phyloP scores from a whole-genome alignment of 306 rosid genomes.

The Dryas drummondii region DNA sequence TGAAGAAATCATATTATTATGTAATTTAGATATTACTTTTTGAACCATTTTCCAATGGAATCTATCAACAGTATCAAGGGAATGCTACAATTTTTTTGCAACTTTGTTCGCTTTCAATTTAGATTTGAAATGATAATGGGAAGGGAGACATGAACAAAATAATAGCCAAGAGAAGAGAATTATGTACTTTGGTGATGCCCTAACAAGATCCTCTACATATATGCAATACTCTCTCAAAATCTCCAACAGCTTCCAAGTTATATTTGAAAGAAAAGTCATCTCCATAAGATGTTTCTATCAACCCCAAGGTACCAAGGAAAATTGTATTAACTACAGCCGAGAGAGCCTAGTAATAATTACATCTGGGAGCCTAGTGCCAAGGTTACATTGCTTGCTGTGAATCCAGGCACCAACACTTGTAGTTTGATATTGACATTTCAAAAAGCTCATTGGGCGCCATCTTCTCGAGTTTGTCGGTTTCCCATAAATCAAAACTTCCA shows the following conservation, averaged over 20 bases:
- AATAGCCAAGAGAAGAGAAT: neutral
- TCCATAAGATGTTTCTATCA: neutral
- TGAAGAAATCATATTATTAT: too few species aligned
- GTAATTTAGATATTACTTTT: too few species aligned
- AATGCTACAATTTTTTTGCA: neutral
- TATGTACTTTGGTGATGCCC: neutral
- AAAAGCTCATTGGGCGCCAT: conserved; percentile 62
- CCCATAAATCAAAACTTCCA: conserved; percentile 32
- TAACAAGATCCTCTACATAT: neutral
- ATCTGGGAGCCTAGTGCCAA: neutral
- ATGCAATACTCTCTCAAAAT: neutral
- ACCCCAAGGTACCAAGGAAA: neutral
- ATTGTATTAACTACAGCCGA: neutral
- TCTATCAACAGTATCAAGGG: neutral
- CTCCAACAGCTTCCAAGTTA: neutral
- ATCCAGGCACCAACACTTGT: conserved; percentile 86
- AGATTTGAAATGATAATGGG: neutral
- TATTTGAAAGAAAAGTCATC: neutral
- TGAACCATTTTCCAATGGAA: neutral
- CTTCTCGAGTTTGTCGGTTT: conserved; percentile 47
- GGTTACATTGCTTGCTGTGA: conserved; percentile 26
- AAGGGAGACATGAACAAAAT: neutral
- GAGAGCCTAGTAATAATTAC: neutral
- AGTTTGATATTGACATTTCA: conserved; percentile 56
- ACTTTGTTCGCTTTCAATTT: neutral